Evolutionary conservation across 163 green algal species (phyloP).

Genomic region (Prototheca wickerhamii): DNA sequence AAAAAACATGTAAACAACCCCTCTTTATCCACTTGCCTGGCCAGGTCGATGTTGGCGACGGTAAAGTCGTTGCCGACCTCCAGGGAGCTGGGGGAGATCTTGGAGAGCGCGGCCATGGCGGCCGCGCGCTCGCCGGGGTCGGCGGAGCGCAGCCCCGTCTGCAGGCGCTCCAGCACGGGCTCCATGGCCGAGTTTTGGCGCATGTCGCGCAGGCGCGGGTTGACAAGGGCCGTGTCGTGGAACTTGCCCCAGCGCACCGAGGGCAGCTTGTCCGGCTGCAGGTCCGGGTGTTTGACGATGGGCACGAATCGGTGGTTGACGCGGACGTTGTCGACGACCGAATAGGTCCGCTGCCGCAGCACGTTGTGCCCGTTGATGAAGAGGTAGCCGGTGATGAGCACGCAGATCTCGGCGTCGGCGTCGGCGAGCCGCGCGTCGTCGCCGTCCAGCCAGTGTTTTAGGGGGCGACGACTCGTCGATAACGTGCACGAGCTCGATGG

Average conservation of each 20-base stretch:
- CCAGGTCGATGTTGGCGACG: slow-evolving; percentile 24
- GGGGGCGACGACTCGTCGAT: slow-evolving; percentile 54
- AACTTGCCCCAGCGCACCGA: slow-evolving; percentile 30
- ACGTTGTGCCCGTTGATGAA: slow-evolving; percentile 40
- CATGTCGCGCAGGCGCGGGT: neutral
- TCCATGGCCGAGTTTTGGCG: neutral
- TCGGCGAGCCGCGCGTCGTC: slow-evolving; percentile 39
- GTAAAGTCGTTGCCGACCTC: slow-evolving; percentile 21
- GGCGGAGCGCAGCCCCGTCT: neutral
- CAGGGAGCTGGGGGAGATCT: neutral
- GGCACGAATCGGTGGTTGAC: slow-evolving; percentile 40
- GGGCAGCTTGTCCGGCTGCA: slow-evolving; percentile 26
- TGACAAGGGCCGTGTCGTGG: slow-evolving; percentile 24
- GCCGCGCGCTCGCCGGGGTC: neutral
- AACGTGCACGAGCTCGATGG: slow-evolving; percentile 50
- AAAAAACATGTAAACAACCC: neutral
- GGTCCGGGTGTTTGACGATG: slow-evolving; percentile 36
- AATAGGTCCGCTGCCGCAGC: slow-evolving; percentile 59
- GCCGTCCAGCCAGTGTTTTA: slow-evolving; percentile 44
- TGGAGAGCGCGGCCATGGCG: neutral
- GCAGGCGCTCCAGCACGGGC: neutral
- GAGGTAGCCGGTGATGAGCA: slow-evolving; percentile 45
- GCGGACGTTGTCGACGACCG: slow-evolving; percentile 47
- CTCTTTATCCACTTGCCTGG: neutral
- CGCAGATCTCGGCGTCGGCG: slow-evolving; percentile 59